Base-by-base conservation (phyloP, 305 asterid genomes). In the Fraxinus ornus region DNA sequence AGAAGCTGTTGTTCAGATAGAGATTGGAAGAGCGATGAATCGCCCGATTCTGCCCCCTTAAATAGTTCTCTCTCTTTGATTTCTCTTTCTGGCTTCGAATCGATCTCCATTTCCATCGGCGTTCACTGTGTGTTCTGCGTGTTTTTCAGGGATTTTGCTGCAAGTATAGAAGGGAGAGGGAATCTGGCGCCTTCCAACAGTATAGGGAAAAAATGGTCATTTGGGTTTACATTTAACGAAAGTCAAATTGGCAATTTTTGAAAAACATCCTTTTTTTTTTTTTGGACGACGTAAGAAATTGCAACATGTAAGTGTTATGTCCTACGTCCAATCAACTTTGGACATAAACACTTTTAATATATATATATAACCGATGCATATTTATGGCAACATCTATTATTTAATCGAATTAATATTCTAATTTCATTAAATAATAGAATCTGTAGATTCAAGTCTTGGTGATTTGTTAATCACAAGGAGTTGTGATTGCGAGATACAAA, bases 31-130 rank as follows among this genome's bases (percentile, higher is more conserved):
- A 90, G 76, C 44, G 91, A 87, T 4, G 85, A 84, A 72, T 92
- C 92, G 62, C 97, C 98, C 10, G 89, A 79, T 86, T 93, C 95
- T 66, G 92, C 97, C 4, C 95, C 97, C 88, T 86, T 87, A 78
- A 93, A 92, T 13, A 95, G 82, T 70, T 93, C 95, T 4, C 82
- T 75, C 35, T 87, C 85, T 70, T 91, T 77, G 73, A 86, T 74
- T 81, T 78, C 86, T 41, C 30, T 79, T 0, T 83, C 82, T 44
- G 71, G 44, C 36, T 55, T 76, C 47, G 76, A 71, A 64, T 89
- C 94, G 84, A 90, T 88, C 81, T 91, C 91, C 93, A 90, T 93
- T 78, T 76, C 89, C 89, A 49, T 30, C 75, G 19, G 21, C 35
- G 19, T 68, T 70, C 7, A 28, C 66, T 80, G 77, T 22, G 85